Evolutionary conservation across 2,329 filamentous ascomycete genomes (phyloP), one percentile per base, ranked within the genome.

Genomic region (Lecanicillium sp.): DNA sequence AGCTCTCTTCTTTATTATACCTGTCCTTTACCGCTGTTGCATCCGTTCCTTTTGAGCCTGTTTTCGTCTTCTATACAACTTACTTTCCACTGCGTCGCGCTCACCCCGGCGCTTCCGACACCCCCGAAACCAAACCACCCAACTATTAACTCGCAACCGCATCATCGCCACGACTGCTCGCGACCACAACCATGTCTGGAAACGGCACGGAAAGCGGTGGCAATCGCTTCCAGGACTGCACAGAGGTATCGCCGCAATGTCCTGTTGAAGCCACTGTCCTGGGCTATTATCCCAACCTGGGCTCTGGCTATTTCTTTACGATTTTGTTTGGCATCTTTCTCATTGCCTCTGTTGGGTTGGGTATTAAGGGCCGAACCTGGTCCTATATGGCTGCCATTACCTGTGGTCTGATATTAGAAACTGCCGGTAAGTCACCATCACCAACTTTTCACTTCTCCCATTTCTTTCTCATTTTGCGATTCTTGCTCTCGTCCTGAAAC

Each of bases 231-330:
- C 44, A 52, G 40, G 44, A 48, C 11, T 62, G 58, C 43, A 48
- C 45, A 9, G 52, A 50, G 13, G 56, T 75, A 43, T 60, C 60
- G 8, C 41, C 50, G 3, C 40, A 48, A 29, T 78, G 73, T 45
- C 71, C 71, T n/a, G 70, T 76, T 46, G 43, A 58, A 29, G 59
- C 56, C 20, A 76, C 73, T 3, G 71, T 73, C 11, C 58, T 73
- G 25, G 73, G 73, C 34, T 79, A 79, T 57, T 63, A 65, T 25
- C 75, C 75, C 6, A 75, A 72, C 48, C 51, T 67, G n/a, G 67
- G 68, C 34, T 67, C 73, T 46, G 75, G 76, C 53, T 60, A 66
- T 47, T 71, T 78, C 50, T 73, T 75, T 52, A 58, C 67, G 30
- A 55, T 65, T 37, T 62, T 59, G 15, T 79, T 75, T 43, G 22